Conservation (phyloP, 1,284 basidiomycete species). For the Taiwanofungus camphoratus region DNA sequence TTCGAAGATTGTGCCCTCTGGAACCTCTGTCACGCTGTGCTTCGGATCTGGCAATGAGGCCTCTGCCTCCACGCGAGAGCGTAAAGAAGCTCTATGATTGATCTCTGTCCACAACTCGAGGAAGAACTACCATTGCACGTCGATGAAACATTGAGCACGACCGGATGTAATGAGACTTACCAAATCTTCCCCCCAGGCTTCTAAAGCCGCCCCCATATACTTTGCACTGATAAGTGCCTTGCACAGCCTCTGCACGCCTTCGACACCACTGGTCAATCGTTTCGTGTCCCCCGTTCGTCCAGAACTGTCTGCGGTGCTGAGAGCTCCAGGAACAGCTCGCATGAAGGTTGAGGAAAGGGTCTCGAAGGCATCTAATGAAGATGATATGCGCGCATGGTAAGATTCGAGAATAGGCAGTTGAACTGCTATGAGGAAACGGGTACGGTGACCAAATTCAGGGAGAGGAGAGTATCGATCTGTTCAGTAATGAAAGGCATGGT, state of each 20-base stretch:
- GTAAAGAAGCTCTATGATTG: slow-evolving; percentile 48
- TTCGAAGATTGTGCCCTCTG: slow-evolving; percentile 71
- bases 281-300: slow-evolving; percentile 42
- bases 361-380: slow-evolving; percentile 91
- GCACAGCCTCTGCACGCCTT: slow-evolving; percentile 75
- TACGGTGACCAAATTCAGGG: slow-evolving; percentile 71
- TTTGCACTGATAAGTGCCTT: slow-evolving; percentile 79
- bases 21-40: slow-evolving; percentile 31
- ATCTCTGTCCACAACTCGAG: slow-evolving; percentile 83
- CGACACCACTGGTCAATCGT: slow-evolving; percentile 69
- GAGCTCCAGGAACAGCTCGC: slow-evolving; percentile 86
- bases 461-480: slow-evolving; percentile 86
- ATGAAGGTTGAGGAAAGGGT: slow-evolving; percentile 82
- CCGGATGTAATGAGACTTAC: slow-evolving; percentile 34
- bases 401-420: slow-evolving; percentile 82
- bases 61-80: slow-evolving; percentile 42
- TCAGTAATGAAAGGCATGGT: background rate
- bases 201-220: slow-evolving; percentile 63
- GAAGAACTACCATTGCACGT: slow-evolving; percentile 61
- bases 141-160: background rate
- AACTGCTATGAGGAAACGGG: slow-evolving; percentile 77
- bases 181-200: slow-evolving; percentile 80
- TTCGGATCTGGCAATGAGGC: slow-evolving; percentile 45
- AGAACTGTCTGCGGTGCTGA: slow-evolving; percentile 39
- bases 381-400: slow-evolving; percentile 74